These are phyloP conservation scores for Aspergillus campestris DNA, from an alignment of 495 filamentous ascomycete species.

Conservation along the genomic window DNA sequence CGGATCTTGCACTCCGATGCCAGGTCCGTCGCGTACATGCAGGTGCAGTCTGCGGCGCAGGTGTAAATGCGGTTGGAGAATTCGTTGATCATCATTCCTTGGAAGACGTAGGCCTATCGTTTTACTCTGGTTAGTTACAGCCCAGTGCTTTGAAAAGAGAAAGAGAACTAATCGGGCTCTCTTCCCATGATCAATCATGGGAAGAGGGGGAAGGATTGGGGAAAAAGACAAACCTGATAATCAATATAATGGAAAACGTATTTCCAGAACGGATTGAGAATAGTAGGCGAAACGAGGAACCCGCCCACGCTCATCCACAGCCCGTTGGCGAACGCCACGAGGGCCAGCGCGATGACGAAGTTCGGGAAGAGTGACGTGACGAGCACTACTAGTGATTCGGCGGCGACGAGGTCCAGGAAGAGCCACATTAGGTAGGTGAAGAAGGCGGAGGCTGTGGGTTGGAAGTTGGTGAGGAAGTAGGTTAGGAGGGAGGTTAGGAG, in stretches of 20 bases:
- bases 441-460: conserved; percentile 54
- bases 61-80: conserved; percentile 53
- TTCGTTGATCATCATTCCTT: conserved; percentile 88
- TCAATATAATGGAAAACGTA: conserved; percentile 83
- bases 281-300: conserved; percentile 62
- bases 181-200: too few species aligned
- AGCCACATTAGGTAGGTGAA: conserved; percentile 80
- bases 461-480: conserved; percentile 77
- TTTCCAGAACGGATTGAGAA: conserved; percentile 73
- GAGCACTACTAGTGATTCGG: conserved; percentile 72
- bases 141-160: background rate
- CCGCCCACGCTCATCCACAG: conserved; percentile 81
- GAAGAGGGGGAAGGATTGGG: background rate
- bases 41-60: conserved; percentile 51
- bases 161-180: too few species aligned
- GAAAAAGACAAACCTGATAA: conserved; percentile 51
- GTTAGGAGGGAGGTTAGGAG: conserved; percentile 63
- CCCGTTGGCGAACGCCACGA: conserved; percentile 74
- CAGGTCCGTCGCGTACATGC: conserved; percentile 60
- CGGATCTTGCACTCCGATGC: conserved; percentile 56
- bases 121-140: background rate
- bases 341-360: conserved; percentile 68
- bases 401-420: conserved; percentile 74
- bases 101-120: conserved; percentile 70
- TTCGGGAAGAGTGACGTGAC: conserved; percentile 62